A percentile compares a stretch with the other conserved stretches of the same genome.
phyloP scores from a whole-genome alignment of 805 yeast species.

The Scheffersomyces coipomensis region DNA sequence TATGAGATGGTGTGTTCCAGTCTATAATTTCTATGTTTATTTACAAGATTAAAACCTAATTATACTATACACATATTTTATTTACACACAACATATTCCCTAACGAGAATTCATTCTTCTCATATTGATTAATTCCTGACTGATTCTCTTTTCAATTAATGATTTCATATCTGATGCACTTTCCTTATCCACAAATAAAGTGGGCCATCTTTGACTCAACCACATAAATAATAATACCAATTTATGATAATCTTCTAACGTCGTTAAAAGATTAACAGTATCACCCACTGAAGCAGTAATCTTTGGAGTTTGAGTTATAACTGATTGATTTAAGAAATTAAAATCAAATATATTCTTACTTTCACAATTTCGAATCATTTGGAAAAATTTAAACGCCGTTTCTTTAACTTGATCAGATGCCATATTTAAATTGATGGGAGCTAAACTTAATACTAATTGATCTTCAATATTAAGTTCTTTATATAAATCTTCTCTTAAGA shows the following conservation, averaged over 20 bases:
- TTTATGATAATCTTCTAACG: constrained; percentile 67
- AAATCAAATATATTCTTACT: constrained; percentile 59
- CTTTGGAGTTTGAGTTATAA: constrained; percentile 20
- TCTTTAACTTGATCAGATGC: constrained; percentile 36
- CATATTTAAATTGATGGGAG: constrained; percentile 49
- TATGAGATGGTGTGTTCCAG: too few relatives aligned
- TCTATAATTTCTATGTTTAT: too few relatives aligned
- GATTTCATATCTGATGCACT: constrained; percentile 70
- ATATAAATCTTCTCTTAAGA: constrained; percentile 33
- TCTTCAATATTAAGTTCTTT: constrained; percentile 47
- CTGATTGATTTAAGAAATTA: constrained; percentile 24
- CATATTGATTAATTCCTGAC: constrained; percentile 42
- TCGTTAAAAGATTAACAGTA: constrained; percentile 19
- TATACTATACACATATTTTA: neutral
- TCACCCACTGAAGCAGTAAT: constrained; percentile 14
- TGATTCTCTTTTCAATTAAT: constrained; percentile 63
- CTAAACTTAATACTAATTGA: constrained; percentile 54
- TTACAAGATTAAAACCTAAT: neutral
- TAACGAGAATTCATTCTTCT: constrained; percentile 13
- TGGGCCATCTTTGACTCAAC: constrained; percentile 86
- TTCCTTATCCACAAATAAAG: constrained; percentile 71
- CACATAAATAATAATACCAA: constrained; percentile 71
- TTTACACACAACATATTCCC: neutral
- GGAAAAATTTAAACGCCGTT: constrained; percentile 46
- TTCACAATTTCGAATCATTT: constrained; percentile 52